phyloP scores from a whole-genome alignment of 2,329 filamentous ascomycete species.

The Pseudogymnoascus sp. region DNA sequence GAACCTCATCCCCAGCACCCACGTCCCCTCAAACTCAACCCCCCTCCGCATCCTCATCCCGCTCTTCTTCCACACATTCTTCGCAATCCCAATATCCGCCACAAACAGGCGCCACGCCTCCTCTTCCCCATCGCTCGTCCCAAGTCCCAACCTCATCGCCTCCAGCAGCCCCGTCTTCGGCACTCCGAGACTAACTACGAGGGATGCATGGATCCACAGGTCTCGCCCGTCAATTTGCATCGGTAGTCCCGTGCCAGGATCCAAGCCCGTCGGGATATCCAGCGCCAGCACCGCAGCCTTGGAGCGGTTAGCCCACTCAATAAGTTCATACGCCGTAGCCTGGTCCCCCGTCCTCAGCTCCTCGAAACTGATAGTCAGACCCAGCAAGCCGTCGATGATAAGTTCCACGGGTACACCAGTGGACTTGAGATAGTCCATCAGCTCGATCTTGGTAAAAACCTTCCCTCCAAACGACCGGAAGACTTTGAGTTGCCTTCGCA shows the following conservation, averaged over 20 bases:
- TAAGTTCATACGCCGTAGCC: constrained; percentile 76
- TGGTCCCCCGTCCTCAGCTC: constrained; percentile 77
- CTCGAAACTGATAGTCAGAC: constrained; percentile 80
- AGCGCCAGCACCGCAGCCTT: constrained; percentile 76
- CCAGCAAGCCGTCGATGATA: constrained; percentile 82
- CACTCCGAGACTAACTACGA: constrained; percentile 76
- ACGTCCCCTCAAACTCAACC: constrained; percentile 79
- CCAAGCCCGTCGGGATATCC: constrained; percentile 85
- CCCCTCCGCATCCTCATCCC: constrained; percentile 73
- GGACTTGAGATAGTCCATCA: constrained; percentile 51
- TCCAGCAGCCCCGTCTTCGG: constrained; percentile 79
- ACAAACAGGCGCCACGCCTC: constrained; percentile 68
- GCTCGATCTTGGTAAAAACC: constrained; percentile 52
- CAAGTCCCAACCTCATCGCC: constrained; percentile 42
- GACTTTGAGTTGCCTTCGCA: constrained; percentile 73
- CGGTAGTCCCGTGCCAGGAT: constrained; percentile 63
- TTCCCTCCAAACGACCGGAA: constrained; percentile 77
- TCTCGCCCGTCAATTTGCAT: constrained; percentile 63
- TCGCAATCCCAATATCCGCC: constrained; percentile 77
- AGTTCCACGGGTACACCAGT: constrained; percentile 61
- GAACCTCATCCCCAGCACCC: constrained; percentile 63
- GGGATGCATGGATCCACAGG: constrained; percentile 72
- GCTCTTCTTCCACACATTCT: constrained; percentile 71
- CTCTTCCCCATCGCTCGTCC: constrained; percentile 18
- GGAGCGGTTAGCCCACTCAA: constrained; percentile 87